These are phyloP conservation scores for Leishmania guyanensis DNA, from an alignment of 208 protist genomes.

Conservation along the genomic window DNA sequence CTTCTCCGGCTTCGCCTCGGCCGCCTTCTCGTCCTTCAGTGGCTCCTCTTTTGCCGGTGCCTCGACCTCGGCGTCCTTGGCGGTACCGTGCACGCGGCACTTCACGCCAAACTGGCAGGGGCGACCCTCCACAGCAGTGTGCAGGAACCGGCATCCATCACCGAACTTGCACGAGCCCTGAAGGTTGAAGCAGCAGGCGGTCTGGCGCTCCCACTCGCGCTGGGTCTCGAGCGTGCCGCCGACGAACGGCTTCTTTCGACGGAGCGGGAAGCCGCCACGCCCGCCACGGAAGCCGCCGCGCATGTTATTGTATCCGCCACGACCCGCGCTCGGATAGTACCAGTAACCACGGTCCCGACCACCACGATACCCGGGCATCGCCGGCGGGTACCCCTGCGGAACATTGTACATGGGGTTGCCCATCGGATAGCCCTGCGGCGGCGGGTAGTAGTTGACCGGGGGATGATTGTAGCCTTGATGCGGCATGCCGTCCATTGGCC, in stretches of 20 bases:
- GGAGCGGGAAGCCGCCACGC: constrained; percentile 44
- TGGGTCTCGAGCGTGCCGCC: constrained; percentile 82
- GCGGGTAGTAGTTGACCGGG: constrained; percentile 28
- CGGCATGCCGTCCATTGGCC: constrained; percentile 21
- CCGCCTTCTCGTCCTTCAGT: constrained; percentile 2
- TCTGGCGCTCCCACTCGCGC: constrained; percentile 72
- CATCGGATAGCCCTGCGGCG: constrained; percentile 37
- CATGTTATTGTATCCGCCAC: constrained; percentile 33
- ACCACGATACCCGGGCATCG: constrained; percentile 28
- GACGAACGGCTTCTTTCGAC: constrained; percentile 78
- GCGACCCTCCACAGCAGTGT: constrained; percentile 57
- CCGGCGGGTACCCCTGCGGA: constrained; percentile 26
- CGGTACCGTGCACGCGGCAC: constrained; percentile 60
- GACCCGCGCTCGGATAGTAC: constrained; percentile 30
- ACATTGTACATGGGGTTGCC: constrained; percentile 33
- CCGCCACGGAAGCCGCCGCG: constrained; percentile 54
- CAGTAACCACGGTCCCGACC: constrained; percentile 21
- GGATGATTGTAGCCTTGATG: constrained; percentile 37
- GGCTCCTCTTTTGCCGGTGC: constrained; percentile 10
- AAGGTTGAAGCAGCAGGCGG: constrained; percentile 81
- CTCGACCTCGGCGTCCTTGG: constrained; percentile 11
- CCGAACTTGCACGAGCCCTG: constrained; percentile 85
- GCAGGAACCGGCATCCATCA: constrained; percentile 78
- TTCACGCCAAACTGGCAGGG: constrained; percentile 74
- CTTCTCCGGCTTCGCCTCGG: not conserved